Evolutionary conservation across 2,329 filamentous ascomycete species (phyloP), one percentile per base, ranked within the genome.

Genomic region (Pyricularia sp.): DNA sequence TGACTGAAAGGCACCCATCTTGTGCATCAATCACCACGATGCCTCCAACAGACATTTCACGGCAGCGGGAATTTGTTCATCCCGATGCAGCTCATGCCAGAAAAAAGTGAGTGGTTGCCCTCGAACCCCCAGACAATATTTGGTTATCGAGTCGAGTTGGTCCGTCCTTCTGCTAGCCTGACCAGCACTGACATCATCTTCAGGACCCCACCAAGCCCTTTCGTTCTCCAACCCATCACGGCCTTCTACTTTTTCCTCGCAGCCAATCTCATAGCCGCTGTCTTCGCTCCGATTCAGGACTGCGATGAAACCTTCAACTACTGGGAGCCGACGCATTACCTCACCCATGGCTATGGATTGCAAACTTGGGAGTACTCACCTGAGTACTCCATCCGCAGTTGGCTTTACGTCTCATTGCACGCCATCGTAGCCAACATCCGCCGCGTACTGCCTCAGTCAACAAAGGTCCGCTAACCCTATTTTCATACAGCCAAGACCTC

Each of bases 291-390:
- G 0, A 96, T 99, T 69, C 93, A 97, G 75, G 94, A 99, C 76
- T 99, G 94, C 74, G 94, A 99, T 71, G 94, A 99, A 79, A 93
- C 93, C 12, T 99, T 96, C 83, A 99, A 99, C 75, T 99, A 96
- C 80, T 99, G 93, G 92, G 94, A 99, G 72, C 93, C 94, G 0
- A 87, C 93, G 0, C 94, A 99, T 76, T 99, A 97, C 76, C 83
- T 99, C 31, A 89, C 87, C 66, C 92, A 97, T 79, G 90, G 91
- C 70, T 93, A 96, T 72, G 94, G 93, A 53, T 81, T 97, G 63
- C 93, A 99, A 78, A 99, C 94, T 1, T 99, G 94, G 94, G 94
- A 99, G 76, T 99, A 97, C 77, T 96, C 93, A 0, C 94, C 94
- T 5, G 88, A 93, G 66, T 97, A 90, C 76, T 90, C 92, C 63